Percentiles rank a stretch among this genome's conserved stretches.
phyloP scores from a whole-genome alignment of 441 rosid species.

The Pelargonium myrrhifolium region DNA sequence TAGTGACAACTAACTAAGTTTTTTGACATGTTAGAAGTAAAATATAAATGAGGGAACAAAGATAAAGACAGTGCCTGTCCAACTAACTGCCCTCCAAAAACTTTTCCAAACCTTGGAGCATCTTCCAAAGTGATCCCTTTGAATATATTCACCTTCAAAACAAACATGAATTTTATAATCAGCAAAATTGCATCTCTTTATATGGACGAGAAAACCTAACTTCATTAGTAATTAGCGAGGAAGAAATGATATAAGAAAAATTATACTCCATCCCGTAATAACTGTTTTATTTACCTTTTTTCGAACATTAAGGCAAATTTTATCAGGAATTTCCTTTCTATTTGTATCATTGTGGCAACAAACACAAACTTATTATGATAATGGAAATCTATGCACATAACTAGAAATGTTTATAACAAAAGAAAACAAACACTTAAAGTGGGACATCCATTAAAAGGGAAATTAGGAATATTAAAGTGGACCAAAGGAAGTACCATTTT shows the following conservation, averaged over 20 bases:
- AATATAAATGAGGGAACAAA: neutral
- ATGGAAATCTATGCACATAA: neutral
- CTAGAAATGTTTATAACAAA: neutral
- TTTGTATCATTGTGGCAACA: neutral
- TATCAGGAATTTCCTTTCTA: neutral
- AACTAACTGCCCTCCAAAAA: conserved; percentile 89
- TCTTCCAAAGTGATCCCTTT: conserved; percentile 77
- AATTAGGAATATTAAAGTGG: too few relatives aligned
- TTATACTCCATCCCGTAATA: neutral
- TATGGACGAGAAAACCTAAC: neutral
- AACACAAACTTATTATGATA: neutral
- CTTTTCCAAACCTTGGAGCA: conserved; percentile 83
- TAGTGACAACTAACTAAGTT: neutral
- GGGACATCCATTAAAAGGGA: neutral
- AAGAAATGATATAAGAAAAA: neutral
- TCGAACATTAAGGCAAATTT: neutral
- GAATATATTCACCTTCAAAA: conserved; percentile 70
- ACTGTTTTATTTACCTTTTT: neutral
- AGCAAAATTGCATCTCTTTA: neutral
- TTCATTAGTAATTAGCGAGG: neutral
- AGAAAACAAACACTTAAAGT: neutral
- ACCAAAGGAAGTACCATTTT: too few relatives aligned
- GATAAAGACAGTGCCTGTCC: conserved; percentile 60
- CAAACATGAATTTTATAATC: conserved; percentile 7
- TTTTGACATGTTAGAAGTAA: neutral